Evolutionary conservation across 2,329 filamentous ascomycete genomes (phyloP).

Genomic region (Alternaria brassicae): DNA sequence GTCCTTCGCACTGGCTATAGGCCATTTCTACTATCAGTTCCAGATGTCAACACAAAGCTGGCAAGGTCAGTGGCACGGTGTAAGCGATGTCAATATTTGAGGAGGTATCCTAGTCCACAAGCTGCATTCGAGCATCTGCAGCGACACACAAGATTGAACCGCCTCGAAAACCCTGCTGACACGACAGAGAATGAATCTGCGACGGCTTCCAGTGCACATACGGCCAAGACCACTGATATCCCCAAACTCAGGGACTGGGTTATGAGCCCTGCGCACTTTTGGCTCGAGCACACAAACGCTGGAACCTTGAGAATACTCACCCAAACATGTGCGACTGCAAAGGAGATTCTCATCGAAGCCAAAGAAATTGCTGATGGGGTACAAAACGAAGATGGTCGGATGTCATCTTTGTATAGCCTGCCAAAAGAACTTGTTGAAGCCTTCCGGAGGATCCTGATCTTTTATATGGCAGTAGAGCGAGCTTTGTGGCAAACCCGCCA

Average conservation of each 20-base stretch:
- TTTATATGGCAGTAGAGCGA: slow-evolving; percentile 38
- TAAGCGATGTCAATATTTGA: slow-evolving; percentile 19
- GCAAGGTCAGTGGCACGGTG: slow-evolving; percentile 27
- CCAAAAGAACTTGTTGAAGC: slow-evolving; percentile 31
- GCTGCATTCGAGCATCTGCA: slow-evolving; percentile 34
- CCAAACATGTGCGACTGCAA: slow-evolving; percentile 17
- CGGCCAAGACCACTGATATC: too few relatives aligned
- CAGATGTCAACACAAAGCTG: slow-evolving; percentile 18
- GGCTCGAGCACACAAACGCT: slow-evolving; percentile 30
- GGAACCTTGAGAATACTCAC: slow-evolving; percentile 24
- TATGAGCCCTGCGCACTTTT: slow-evolving; percentile 24
- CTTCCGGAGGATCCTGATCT: slow-evolving; percentile 31
- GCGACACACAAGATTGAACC: slow-evolving; percentile 17
- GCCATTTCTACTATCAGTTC: slow-evolving; percentile 10
- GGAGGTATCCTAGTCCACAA: slow-evolving; percentile 18
- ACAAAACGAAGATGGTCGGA: slow-evolving; percentile 29
- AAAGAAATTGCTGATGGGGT: slow-evolving; percentile 39
- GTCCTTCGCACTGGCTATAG: slow-evolving; percentile 22
- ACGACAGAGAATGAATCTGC: not conserved
- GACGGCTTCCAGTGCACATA: too few relatives aligned
- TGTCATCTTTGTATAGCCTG: slow-evolving; percentile 37
- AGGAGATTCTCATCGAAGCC: slow-evolving; percentile 18
- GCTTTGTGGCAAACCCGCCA: slow-evolving; percentile 28
- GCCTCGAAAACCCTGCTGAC: not conserved
- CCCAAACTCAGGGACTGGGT: slow-evolving; percentile 32